These are phyloP conservation scores for Bruguiera sexangula DNA, from an alignment of 345 rosid genomes.

Conservation along the genomic window DNA sequence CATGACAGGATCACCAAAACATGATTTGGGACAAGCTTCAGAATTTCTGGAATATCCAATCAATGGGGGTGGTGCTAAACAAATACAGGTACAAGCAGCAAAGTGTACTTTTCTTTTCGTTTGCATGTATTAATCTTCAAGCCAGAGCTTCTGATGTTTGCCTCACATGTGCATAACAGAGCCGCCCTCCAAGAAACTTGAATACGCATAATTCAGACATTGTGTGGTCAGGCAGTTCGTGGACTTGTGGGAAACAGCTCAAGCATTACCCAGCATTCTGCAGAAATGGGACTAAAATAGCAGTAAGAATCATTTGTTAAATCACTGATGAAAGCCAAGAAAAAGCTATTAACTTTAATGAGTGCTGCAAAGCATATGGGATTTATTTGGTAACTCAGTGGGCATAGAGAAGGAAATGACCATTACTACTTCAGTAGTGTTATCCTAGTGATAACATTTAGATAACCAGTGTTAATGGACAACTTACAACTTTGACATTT, in stretches of 20 bases:
- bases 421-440: background rate
- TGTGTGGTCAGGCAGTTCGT: slow-evolving; percentile 78
- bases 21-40: slow-evolving; percentile 42
- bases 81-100: slow-evolving; percentile 40
- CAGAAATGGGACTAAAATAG: slow-evolving; percentile 77
- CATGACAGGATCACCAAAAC: slow-evolving; percentile 54
- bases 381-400: background rate
- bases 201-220: slow-evolving; percentile 62
- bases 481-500: background rate
- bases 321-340: background rate
- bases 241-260: slow-evolving; percentile 93
- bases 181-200: slow-evolving; percentile 43
- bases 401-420: background rate
- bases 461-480: background rate
- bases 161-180: slow-evolving; percentile 36
- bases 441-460: background rate
- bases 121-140: slow-evolving; percentile 4
- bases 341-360: background rate
- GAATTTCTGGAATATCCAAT: slow-evolving; percentile 45
- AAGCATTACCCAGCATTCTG: slow-evolving; percentile 86
- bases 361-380: background rate
- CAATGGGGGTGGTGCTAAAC: slow-evolving; percentile 40
- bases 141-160: slow-evolving; percentile 17
- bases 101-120: slow-evolving; percentile 22
- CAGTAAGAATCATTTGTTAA: slow-evolving; percentile 44